phyloP scores from a whole-genome alignment of 139 green algal genomes.

The Tetraselmis striata region DNA sequence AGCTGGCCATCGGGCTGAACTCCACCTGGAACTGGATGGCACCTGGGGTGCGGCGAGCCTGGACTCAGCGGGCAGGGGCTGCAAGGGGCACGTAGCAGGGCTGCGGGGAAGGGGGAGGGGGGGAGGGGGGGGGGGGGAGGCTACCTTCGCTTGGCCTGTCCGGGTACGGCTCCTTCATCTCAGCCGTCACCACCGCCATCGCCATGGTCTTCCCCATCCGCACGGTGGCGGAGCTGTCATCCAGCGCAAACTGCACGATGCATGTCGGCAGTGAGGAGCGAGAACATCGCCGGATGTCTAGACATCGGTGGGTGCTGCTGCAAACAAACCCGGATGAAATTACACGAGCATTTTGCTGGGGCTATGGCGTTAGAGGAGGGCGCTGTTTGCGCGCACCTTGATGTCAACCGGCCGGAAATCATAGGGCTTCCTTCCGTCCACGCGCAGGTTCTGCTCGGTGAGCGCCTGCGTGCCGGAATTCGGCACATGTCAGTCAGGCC shows the following conservation, averaged over 20 bases:
- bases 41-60: conserved; percentile 74
- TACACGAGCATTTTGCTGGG: too few species aligned
- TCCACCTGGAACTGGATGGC: conserved; percentile 73
- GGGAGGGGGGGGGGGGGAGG: neutral
- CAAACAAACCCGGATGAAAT: too few species aligned
- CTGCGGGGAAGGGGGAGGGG: conserved; percentile 1
- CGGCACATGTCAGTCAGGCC: too few species aligned
- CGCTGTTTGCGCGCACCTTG: too few species aligned
- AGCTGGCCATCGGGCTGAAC: conserved; percentile 67
- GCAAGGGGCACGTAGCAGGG: too few species aligned
- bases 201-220: conserved; percentile 66
- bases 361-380: too few species aligned
- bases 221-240: conserved; percentile 57
- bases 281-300: neutral
- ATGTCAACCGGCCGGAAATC: conserved; percentile 36
- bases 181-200: conserved; percentile 50
- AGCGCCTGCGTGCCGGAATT: conserved; percentile 42
- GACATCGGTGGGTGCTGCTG: too few species aligned
- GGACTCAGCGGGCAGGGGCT: too few species aligned
- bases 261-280: too few species aligned
- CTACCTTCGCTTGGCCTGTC: conserved; percentile 32
- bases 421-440: conserved; percentile 45
- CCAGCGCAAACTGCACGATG: conserved; percentile 15
- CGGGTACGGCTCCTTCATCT: conserved; percentile 58
- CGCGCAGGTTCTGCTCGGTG: conserved; percentile 29